phyloP scores from a whole-genome alignment of 345 rosid genomes.

The Gossypium thurberi region DNA sequence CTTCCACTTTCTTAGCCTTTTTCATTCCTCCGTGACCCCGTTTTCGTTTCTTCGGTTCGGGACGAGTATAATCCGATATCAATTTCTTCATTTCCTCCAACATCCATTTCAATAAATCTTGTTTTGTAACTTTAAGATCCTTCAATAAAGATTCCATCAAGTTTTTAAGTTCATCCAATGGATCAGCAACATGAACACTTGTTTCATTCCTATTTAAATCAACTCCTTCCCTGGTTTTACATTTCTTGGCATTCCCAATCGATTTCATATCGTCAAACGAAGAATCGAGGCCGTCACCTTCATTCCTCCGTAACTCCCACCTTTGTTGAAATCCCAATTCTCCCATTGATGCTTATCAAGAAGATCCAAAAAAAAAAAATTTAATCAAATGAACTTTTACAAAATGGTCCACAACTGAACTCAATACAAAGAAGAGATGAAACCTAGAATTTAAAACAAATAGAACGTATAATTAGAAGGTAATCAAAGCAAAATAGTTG shows the following conservation, averaged over 20 bases:
- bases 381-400: no score
- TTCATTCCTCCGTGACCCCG: neutral
- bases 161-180: slow-evolving; percentile 29
- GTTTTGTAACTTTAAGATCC: slow-evolving; percentile 40
- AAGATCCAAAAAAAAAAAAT: neutral
- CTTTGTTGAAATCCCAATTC: slow-evolving; percentile 37
- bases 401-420: no score
- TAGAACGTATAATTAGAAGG: neutral
- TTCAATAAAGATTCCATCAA: slow-evolving; percentile 38
- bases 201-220: slow-evolving; percentile 20
- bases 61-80: slow-evolving; percentile 18
- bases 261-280: slow-evolving; percentile 35
- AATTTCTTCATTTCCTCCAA: slow-evolving; percentile 42
- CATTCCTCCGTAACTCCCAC: slow-evolving; percentile 41
- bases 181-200: slow-evolving; percentile 18
- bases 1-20: slow-evolving; percentile 9
- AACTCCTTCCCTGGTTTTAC: slow-evolving; percentile 12
- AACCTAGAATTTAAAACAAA: neutral
- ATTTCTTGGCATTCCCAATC: slow-evolving; percentile 20
- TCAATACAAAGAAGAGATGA: neutral
- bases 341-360: slow-evolving; percentile 14
- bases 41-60: slow-evolving; percentile 9
- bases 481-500: neutral
- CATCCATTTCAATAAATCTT: slow-evolving; percentile 41
- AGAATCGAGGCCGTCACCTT: slow-evolving; percentile 28